Percentiles rank a stretch among this genome's conserved stretches.
Evolutionary conservation across 208 protist species (phyloP).

Genomic region (Sergeia podlipaevii): DNA sequence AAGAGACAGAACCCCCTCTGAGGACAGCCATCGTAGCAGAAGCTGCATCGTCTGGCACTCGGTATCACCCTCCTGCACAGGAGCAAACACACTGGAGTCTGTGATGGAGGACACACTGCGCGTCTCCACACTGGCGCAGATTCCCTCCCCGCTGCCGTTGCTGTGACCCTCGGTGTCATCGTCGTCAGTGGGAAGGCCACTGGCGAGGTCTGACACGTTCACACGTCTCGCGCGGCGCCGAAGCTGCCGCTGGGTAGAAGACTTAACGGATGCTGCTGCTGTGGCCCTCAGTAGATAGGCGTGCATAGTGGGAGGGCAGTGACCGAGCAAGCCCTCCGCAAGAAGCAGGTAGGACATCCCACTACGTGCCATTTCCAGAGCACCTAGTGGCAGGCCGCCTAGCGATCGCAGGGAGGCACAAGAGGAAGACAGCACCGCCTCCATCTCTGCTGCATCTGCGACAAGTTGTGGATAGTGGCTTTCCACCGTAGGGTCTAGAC

Average conservation of each 20-base stretch:
- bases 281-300: constrained; percentile 42
- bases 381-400: constrained; percentile 32
- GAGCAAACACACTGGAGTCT: background rate
- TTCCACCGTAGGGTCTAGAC: constrained; percentile 43
- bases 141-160: background rate
- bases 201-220: background rate
- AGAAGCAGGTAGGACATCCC: constrained; percentile 63
- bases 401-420: constrained; percentile 25
- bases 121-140: constrained; percentile 1
- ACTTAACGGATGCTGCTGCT: background rate
- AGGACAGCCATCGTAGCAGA: constrained; percentile 41
- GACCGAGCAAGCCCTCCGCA: constrained; percentile 55
- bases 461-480: constrained; percentile 35
- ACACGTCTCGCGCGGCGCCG: background rate
- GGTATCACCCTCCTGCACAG: background rate
- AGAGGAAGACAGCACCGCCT: constrained; percentile 12
- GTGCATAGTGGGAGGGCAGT: constrained; percentile 72
- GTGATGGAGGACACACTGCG: background rate
- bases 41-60: constrained; percentile 30
- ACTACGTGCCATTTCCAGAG: constrained; percentile 38
- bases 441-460: constrained; percentile 13
- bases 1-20: constrained; percentile 17
- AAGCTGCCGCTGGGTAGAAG: background rate
- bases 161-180: background rate
- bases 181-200: too few species aligned